These are phyloP conservation scores for Cutaneotrichosporon dermatis DNA, from an alignment of 1,284 basidiomycete species.

Conservation along the genomic window DNA sequence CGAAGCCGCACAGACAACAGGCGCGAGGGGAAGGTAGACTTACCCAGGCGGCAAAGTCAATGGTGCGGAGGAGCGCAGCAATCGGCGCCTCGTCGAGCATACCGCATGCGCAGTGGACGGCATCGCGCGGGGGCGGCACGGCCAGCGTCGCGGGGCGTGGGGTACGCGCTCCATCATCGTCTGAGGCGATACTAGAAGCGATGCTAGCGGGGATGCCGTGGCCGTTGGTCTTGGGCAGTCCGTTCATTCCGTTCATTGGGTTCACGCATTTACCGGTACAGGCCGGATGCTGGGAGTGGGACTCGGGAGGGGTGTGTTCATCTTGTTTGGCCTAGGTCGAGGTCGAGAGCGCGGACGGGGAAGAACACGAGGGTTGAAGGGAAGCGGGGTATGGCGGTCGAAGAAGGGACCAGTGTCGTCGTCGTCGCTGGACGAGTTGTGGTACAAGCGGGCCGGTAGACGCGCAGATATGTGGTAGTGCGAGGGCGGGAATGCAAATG, in stretches of 20 bases:
- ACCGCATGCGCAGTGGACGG: conserved; percentile 8
- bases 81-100: conserved; percentile 17
- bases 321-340: background rate
- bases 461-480: no score
- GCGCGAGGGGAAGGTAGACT: conserved; percentile 14
- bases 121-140: conserved; percentile 8
- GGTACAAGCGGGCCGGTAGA: no score
- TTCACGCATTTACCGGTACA: no score
- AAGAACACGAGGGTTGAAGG: no score
- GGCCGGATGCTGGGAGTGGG: conserved; percentile 21
- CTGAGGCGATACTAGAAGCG: background rate
- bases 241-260: no score
- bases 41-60: conserved; percentile 48
- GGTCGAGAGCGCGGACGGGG: no score
- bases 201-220: background rate
- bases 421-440: no score
- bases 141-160: conserved; percentile 12
- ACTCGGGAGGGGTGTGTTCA: conserved; percentile 36
- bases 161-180: conserved; percentile 10
- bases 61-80: conserved; percentile 35
- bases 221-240: no score
- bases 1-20: background rate
- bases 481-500: no score
- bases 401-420: no score
- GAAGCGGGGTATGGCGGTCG: no score